Percentiles rank a stretch among this genome's conserved stretches.
These are phyloP conservation scores for Penicillium sp. DNA, from an alignment of 2,329 filamentous ascomycete species.

Conservation along the genomic window DNA sequence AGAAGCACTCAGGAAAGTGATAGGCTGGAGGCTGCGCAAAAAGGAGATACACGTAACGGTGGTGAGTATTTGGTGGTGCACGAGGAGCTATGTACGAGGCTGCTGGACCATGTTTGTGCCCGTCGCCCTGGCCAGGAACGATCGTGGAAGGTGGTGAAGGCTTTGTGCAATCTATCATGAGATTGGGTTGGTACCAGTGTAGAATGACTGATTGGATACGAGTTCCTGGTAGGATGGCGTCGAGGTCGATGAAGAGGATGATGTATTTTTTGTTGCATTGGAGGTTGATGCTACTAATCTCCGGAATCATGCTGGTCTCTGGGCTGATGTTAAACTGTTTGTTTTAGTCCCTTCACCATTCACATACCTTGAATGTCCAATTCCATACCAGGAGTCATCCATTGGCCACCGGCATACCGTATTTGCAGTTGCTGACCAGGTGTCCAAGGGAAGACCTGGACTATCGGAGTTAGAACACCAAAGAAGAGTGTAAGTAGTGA, in stretches of 20 bases:
- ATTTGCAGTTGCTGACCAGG: constrained; percentile 13
- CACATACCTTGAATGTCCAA: constrained; percentile 9
- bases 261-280: constrained; percentile 15
- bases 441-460: not conserved
- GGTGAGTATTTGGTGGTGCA: constrained; percentile 25
- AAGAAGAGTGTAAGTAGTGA: not conserved
- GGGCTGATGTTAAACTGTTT: not conserved
- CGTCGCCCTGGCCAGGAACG: not conserved
- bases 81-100: constrained; percentile 31
- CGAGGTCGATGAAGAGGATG: constrained; percentile 27
- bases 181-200: constrained; percentile 30
- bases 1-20: constrained; percentile 32
- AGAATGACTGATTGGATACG: constrained; percentile 21
- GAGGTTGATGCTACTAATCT: constrained; percentile 17
- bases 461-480: not conserved
- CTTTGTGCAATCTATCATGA: constrained; percentile 11
- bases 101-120: not conserved
- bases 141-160: not conserved
- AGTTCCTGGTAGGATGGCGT: constrained; percentile 18
- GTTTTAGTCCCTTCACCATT: not conserved
- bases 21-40: constrained; percentile 28
- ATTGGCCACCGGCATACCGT: constrained; percentile 17
- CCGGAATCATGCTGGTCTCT: constrained; percentile 16
- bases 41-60: constrained; percentile 35
- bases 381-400: constrained; percentile 21